Percentiles rank a stretch among this genome's conserved stretches.
phyloP scores from a whole-genome alignment of 352 stramenopile genomes.

The Globisporangium cystogenes region DNA sequence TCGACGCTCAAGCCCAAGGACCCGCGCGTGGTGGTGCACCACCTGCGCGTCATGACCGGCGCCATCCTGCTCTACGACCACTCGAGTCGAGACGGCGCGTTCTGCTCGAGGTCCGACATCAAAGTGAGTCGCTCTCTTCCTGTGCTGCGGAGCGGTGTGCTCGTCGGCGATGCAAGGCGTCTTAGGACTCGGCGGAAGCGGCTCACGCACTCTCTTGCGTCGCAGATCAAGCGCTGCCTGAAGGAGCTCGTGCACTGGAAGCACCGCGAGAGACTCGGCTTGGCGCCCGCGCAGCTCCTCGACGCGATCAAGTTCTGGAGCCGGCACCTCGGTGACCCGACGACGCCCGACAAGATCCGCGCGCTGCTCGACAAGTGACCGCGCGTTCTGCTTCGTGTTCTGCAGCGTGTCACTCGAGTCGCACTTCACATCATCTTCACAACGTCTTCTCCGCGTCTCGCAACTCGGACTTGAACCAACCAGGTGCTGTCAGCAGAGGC shows the following conservation, averaged over 20 bases:
- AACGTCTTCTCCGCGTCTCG: no score
- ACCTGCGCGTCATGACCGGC: conserved; percentile 45
- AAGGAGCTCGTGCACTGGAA: conserved; percentile 42
- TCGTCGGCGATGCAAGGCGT: neutral
- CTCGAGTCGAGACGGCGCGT: conserved; percentile 32
- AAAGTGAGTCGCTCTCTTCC: conserved; percentile 21
- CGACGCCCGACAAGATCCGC: conserved; percentile 42
- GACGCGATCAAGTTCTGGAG: conserved; percentile 51
- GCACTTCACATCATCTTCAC: no score
- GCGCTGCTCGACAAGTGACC: conserved; percentile 26
- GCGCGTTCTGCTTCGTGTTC: conserved; percentile 5
- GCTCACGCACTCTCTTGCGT: neutral
- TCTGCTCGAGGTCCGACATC: conserved; percentile 48
- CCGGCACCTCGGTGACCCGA: conserved; percentile 39
- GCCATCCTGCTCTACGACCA: conserved; percentile 62
- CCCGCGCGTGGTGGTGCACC: conserved; percentile 30
- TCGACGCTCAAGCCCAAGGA: conserved; percentile 28
- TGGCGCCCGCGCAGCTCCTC: conserved; percentile 32
- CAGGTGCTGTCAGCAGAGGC: no score
- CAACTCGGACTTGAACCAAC: no score
- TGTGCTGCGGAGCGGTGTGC: neutral
- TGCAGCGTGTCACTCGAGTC: no score
- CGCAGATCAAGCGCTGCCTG: conserved; percentile 52
- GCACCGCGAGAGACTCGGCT: conserved; percentile 13
- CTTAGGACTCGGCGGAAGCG: neutral